phyloP scores from a whole-genome alignment of 202 grass and related monocot genomes.

The Panicum hallii region DNA sequence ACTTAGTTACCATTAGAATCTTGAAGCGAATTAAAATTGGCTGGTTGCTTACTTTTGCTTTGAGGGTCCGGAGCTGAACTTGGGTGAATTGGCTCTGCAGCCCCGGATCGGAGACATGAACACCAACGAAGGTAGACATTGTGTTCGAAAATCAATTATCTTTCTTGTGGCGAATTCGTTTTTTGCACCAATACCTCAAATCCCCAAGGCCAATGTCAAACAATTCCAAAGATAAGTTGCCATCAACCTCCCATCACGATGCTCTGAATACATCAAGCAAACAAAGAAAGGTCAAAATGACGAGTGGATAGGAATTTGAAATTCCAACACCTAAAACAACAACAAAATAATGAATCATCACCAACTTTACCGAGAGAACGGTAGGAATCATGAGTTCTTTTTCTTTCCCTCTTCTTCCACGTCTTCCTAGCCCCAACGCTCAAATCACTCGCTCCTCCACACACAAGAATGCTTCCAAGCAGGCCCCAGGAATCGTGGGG shows the following conservation, averaged over 20 bases:
- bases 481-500: constrained; percentile 40
- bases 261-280: neutral
- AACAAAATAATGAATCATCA: neutral
- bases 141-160: constrained; percentile 8
- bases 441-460: constrained; percentile 20
- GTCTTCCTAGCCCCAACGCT: neutral
- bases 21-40: neutral
- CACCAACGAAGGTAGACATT: constrained; percentile 81
- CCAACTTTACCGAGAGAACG: neutral
- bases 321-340: neutral
- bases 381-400: neutral
- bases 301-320: neutral
- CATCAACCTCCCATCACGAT: neutral
- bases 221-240: neutral
- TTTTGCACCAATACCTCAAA: too few relatives aligned
- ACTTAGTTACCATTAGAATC: neutral
- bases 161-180: too few relatives aligned
- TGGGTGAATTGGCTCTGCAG: constrained; percentile 95
- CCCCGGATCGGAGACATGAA: constrained; percentile 77
- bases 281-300: neutral
- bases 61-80: constrained; percentile 81
- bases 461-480: constrained; percentile 27
- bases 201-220: too few relatives aligned
- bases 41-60: constrained; percentile 55
- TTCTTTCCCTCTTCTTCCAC: neutral